Evolutionary conservation across 2,329 filamentous ascomycete species (phyloP).

Genomic region (Phyllosticta capitalensis): DNA sequence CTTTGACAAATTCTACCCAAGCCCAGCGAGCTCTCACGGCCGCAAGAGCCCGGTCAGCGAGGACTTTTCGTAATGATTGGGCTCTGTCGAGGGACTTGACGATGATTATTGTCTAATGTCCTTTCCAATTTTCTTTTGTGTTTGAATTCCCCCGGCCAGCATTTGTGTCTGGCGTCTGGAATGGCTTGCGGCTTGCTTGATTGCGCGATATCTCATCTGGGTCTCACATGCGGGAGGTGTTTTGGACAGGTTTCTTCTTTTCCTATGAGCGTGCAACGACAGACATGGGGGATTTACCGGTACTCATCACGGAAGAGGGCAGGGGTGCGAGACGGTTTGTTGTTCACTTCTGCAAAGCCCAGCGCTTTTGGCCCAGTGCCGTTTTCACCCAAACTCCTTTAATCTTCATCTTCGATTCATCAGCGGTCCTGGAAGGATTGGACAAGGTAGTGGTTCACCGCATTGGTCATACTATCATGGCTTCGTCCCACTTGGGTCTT

Average conservation of each 20-base stretch:
- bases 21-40: not conserved
- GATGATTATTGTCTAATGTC: conserved; percentile 11
- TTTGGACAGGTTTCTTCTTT: not conserved
- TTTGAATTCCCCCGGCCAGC: not conserved
- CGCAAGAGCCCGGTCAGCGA: not conserved
- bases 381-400: not conserved
- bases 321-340: not conserved
- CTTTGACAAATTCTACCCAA: not conserved
- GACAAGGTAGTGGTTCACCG: not conserved
- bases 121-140: not conserved
- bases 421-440: not conserved
- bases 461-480: not conserved
- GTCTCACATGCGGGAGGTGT: not conserved
- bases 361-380: not conserved
- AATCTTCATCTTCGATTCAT: not conserved
- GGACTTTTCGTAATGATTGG: conserved; percentile 20
- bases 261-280: not conserved
- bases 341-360: not conserved
- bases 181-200: not conserved
- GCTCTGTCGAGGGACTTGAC: conserved; percentile 14
- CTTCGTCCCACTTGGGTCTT: too few relatives aligned
- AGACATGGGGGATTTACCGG: not conserved
- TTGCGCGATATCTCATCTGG: not conserved
- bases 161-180: not conserved
- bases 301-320: not conserved